A percentile compares a stretch with the other conserved stretches of the same genome.
Evolutionary conservation across 1,139 yeast species (phyloP).

Genomic region (Sugiyamaella paludigena): DNA sequence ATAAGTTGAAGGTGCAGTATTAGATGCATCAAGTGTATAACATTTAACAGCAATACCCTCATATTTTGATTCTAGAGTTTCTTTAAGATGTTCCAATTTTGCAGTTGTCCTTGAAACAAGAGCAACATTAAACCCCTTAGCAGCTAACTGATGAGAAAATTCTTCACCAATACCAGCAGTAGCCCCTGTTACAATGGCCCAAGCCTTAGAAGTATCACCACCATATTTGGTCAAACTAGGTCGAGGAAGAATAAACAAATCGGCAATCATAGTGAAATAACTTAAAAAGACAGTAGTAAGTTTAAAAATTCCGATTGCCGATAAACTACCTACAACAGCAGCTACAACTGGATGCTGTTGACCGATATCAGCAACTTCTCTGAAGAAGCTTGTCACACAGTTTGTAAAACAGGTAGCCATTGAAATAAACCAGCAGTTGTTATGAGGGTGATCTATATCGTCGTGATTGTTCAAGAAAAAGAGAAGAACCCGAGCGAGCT

Average conservation of each 20-base stretch:
- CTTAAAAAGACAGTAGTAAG: slow-evolving; percentile 44
- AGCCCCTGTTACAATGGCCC: slow-evolving; percentile 97
- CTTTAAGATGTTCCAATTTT: slow-evolving; percentile 65
- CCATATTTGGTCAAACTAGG: slow-evolving; percentile 70
- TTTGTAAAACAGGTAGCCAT: too few species aligned
- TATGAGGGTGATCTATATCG: too few species aligned
- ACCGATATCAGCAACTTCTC: slow-evolving; percentile 4
- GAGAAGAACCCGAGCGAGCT: too few species aligned
- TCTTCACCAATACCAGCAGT: slow-evolving; percentile 98
- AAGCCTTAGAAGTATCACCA: slow-evolving; percentile 45
- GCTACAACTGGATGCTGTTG: slow-evolving; percentile 1
- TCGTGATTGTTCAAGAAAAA: too few species aligned
- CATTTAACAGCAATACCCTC: slow-evolving; percentile 57
- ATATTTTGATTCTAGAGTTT: slow-evolving; percentile 59
- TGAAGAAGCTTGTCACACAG: too few species aligned
- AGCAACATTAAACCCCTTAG: slow-evolving; percentile 76
- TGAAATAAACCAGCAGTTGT: too few species aligned
- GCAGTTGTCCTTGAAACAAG: slow-evolving; percentile 80
- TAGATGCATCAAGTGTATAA: slow-evolving; percentile 76
- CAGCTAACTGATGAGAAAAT: slow-evolving; percentile 80
- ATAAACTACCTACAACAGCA: slow-evolving; percentile 20
- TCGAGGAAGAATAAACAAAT: slow-evolving; percentile 63
- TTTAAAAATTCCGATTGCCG: slow-evolving; percentile 51
- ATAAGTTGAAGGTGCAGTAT: slow-evolving; percentile 56
- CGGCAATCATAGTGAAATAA: slow-evolving; percentile 47